These are phyloP conservation scores for Aaosphaeria arxii DNA, from an alignment of 2,329 filamentous ascomycete genomes.

Conservation along the genomic window DNA sequence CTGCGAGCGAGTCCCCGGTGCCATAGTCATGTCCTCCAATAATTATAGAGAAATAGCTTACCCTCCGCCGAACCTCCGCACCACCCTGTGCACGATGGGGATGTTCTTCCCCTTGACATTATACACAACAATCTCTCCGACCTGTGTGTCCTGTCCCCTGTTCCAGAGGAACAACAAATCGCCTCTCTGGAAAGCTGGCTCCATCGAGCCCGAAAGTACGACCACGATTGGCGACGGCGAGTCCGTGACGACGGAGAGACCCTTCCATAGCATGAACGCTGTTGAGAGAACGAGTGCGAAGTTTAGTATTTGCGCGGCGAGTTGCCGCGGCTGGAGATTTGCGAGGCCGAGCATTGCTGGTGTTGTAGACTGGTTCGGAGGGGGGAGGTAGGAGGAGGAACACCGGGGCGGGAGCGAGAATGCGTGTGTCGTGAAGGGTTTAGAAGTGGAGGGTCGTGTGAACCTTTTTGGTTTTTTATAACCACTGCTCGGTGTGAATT, in stretches of 20 bases:
- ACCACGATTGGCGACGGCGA: slow-evolving; percentile 69
- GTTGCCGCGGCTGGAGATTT: slow-evolving; percentile 71
- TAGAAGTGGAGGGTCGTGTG: background rate
- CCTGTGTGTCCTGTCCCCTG: slow-evolving; percentile 59
- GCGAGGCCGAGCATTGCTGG: slow-evolving; percentile 48
- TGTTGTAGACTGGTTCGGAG: slow-evolving; percentile 4
- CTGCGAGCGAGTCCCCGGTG: too few species aligned
- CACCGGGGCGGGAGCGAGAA: background rate
- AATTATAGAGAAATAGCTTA: slow-evolving; percentile 31
- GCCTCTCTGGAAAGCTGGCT: slow-evolving; percentile 76
- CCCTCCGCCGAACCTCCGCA: slow-evolving; percentile 65
- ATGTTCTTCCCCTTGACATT: slow-evolving; percentile 94
- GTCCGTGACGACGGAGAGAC: slow-evolving; percentile 73
- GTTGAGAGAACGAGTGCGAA: slow-evolving; percentile 88
- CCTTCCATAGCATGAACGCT: slow-evolving; percentile 92
- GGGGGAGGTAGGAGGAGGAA: slow-evolving; percentile 1
- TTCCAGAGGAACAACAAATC: slow-evolving; percentile 79
- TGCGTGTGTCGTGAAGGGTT: background rate
- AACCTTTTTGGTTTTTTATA: background rate
- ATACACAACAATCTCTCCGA: slow-evolving; percentile 74
- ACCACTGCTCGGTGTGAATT: background rate
- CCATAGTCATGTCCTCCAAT: too few species aligned
- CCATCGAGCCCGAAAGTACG: slow-evolving; percentile 81
- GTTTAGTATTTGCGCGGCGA: slow-evolving; percentile 79
- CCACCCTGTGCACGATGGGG: slow-evolving; percentile 91